Evolutionary conservation across 208 protist genomes (phyloP), one percentile per base, ranked within the genome.

Genomic region (Strigomonas culicis): DNA sequence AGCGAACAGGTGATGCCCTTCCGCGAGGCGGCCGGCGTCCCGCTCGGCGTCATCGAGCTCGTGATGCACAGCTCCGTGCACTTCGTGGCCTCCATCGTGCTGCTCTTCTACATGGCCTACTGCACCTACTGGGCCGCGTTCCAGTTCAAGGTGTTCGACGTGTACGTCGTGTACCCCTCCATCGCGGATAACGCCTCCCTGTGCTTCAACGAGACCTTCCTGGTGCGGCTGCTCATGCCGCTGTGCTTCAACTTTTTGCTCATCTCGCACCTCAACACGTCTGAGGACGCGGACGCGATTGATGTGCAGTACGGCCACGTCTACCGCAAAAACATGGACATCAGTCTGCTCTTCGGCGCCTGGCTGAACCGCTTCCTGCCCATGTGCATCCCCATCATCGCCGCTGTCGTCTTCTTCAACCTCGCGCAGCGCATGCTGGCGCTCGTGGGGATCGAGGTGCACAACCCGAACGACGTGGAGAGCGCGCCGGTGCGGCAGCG

Each of bases 81-180:
- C 57, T 87, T 95, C 57, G 59, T 90, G 8, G 79, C 74, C n/a
- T 92, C 84, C 30, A 73, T 95, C 31, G 60, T 95, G 27, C 79
- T 95, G 53, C 80, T 97, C 65, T 94, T 92, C 70, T 97, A 97
- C 80, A 93, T 95, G 85, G 89, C 84, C 25, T 89, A 84, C 73
- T 94, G 87, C 74, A 59, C 86, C 27, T 97, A 95, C 77, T 95
- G 89, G 90, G 84, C 89, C 4, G 84, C 89, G 39, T 88, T 97
- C 51, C 88, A 93, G 69, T 83, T 97, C 39, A 93, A 94, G 72
- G 74, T 97, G 24, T 95, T 95, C 61, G 86, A 95, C 66, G 72
- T 94, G 24, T 94, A 95, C 67, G 77, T 92, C 25, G 77, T 95
- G n/a, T 84, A 94, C 63, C 89, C 92, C 10, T 70, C 78, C 64